phyloP scores from a whole-genome alignment of 2,329 filamentous ascomycete species.

The Arthrobotrys musiformis region DNA sequence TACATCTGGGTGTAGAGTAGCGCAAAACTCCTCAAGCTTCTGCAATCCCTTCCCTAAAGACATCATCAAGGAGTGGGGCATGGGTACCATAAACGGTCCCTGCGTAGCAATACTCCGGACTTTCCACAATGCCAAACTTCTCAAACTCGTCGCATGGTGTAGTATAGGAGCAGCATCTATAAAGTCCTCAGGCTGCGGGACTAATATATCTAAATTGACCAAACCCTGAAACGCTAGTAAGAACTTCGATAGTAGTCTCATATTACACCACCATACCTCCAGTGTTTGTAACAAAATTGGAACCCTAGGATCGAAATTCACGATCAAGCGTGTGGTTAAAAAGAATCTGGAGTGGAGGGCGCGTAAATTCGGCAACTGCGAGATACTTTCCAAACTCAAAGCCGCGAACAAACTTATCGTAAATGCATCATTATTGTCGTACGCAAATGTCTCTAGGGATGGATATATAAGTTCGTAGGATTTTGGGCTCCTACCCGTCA shows the following conservation, averaged over 20 bases:
- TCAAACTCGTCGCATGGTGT: conserved; percentile 16
- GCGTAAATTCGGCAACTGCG: conserved; percentile 25
- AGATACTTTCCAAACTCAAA: neutral
- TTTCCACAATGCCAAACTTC: conserved; percentile 2
- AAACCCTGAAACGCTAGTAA: conserved; percentile 31
- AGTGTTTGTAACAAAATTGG: conserved; percentile 25
- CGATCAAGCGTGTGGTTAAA: neutral
- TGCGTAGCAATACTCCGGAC: neutral
- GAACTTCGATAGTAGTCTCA: neutral
- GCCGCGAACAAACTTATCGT: neutral
- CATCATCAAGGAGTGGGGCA: neutral
- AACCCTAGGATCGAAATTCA: neutral
- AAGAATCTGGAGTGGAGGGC: neutral
- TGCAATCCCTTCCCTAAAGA: neutral
- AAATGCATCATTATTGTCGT: neutral
- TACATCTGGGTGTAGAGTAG: neutral
- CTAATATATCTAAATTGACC: conserved; percentile 7
- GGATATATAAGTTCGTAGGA: neutral
- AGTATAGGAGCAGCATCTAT: neutral
- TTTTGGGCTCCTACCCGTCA: no score
- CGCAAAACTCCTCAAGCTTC: conserved; percentile 23
- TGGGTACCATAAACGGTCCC: neutral
- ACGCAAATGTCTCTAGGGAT: neutral
- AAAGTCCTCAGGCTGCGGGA: neutral
- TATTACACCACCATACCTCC: conserved; percentile 1